These are phyloP conservation scores for Calendula officinalis DNA, from an alignment of 129 eudicot species.

Conservation along the genomic window DNA sequence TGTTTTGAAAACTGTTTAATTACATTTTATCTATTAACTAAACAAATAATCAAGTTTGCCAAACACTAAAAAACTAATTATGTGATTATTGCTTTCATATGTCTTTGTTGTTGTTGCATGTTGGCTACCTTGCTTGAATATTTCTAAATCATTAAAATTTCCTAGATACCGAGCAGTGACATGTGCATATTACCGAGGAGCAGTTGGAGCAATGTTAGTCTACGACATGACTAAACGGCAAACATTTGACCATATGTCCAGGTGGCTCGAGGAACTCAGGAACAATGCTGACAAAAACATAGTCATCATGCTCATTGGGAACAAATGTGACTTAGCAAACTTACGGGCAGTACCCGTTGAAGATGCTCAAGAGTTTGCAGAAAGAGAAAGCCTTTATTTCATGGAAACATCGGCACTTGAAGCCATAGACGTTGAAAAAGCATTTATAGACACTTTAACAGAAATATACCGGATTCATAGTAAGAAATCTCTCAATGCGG, in stretches of 20 bases:
- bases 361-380: slow-evolving; percentile 45
- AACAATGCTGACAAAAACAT: slow-evolving; percentile 6
- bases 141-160: background rate
- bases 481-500: slow-evolving; percentile 6
- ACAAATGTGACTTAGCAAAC: slow-evolving; percentile 6
- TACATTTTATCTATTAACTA: no score
- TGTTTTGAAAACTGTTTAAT: no score
- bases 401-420: slow-evolving; percentile 43
- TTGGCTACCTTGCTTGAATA: background rate
- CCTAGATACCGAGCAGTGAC: slow-evolving; percentile 7
- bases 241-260: background rate
- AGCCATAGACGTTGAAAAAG: slow-evolving; percentile 30
- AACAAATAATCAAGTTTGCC: no score
- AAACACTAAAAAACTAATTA: no score
- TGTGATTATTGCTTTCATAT: no score
- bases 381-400: slow-evolving; percentile 33
- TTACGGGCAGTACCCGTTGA: slow-evolving; percentile 19
- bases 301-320: slow-evolving; percentile 10
- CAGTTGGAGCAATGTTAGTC: slow-evolving; percentile 11
- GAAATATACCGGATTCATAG: background rate
- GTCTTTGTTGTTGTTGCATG: background rate
- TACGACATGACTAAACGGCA: slow-evolving; percentile 5
- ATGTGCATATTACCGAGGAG: slow-evolving; percentile 11
- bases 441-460: background rate
- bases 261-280: slow-evolving; percentile 10